Percentiles rank a stretch among this genome's conserved stretches.
Evolutionary conservation across 305 asterid species (phyloP).

Genomic region (Vinca major): DNA sequence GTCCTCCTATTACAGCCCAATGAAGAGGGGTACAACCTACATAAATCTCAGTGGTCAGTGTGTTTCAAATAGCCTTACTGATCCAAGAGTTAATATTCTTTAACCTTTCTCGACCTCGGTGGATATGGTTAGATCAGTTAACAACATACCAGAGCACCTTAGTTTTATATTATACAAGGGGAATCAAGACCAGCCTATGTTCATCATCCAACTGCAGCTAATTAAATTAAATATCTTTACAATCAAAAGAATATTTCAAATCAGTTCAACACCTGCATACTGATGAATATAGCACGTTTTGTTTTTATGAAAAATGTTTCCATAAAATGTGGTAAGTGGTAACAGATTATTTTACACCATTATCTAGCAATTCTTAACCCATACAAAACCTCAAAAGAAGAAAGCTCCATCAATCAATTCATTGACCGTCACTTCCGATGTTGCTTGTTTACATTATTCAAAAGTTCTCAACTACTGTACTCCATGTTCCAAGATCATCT

Average conservation of each 20-base stretch:
- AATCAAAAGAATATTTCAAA: background rate
- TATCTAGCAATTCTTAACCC: background rate
- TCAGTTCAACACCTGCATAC: background rate
- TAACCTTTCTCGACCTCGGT: background rate
- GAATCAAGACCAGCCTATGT: background rate
- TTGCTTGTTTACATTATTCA: background rate
- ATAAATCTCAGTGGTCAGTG: conserved; percentile 15
- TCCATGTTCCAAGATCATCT: background rate
- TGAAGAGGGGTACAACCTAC: conserved; percentile 96
- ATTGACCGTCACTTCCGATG: background rate
- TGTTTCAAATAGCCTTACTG: background rate
- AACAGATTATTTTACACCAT: background rate
- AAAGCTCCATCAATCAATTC: background rate
- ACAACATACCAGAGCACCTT: background rate
- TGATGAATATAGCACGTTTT: too few species aligned
- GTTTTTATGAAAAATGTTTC: too few species aligned
- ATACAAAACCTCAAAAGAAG: background rate
- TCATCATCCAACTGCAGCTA: background rate
- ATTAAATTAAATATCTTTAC: background rate
- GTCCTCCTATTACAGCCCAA: conserved; percentile 93
- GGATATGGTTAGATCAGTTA: background rate
- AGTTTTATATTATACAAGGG: background rate
- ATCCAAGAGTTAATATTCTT: background rate
- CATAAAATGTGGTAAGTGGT: background rate
- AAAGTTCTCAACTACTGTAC: background rate